phyloP scores from a whole-genome alignment of 345 rosid species.

The Camelina laxa region DNA sequence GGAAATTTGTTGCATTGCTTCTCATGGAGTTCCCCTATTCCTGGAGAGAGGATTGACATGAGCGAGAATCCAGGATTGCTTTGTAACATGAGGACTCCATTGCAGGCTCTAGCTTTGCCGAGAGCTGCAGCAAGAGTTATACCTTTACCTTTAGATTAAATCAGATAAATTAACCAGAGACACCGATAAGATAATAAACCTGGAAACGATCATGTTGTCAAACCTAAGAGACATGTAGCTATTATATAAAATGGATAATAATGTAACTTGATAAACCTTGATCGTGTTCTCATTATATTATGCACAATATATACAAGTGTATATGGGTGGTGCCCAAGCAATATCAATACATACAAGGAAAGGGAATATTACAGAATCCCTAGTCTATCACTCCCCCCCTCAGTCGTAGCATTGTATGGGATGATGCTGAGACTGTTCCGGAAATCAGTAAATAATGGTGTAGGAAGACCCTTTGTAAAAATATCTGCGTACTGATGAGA shows the following conservation, averaged over 20 bases:
- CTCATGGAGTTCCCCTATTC: constrained; percentile 42
- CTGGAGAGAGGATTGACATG: constrained; percentile 41
- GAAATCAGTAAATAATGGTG: too few relatives aligned
- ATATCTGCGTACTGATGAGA: too few relatives aligned
- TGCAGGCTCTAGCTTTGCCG: constrained; percentile 43
- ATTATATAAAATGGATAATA: neutral
- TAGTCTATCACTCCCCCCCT: too few relatives aligned
- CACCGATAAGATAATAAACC: constrained; percentile 6
- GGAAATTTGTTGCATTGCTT: constrained; percentile 56
- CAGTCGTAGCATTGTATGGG: too few relatives aligned
- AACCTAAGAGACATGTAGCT: constrained; percentile 23
- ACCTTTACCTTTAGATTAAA: constrained; percentile 11
- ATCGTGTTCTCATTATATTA: too few relatives aligned
- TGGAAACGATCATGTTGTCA: constrained; percentile 13
- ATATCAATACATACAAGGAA: too few relatives aligned
- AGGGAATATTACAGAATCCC: too few relatives aligned
- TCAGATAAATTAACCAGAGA: neutral
- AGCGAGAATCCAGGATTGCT: constrained; percentile 48
- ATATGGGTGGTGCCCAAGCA: too few relatives aligned
- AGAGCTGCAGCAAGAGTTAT: constrained; percentile 39
- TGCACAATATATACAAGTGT: too few relatives aligned
- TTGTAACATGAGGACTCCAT: constrained; percentile 49
- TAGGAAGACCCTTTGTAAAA: too few relatives aligned
- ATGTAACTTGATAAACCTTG: too few relatives aligned
- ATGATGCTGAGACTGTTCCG: too few relatives aligned